Evolutionary conservation across 345 rosid genomes (phyloP).

Genomic region (Passiflora organensis): DNA sequence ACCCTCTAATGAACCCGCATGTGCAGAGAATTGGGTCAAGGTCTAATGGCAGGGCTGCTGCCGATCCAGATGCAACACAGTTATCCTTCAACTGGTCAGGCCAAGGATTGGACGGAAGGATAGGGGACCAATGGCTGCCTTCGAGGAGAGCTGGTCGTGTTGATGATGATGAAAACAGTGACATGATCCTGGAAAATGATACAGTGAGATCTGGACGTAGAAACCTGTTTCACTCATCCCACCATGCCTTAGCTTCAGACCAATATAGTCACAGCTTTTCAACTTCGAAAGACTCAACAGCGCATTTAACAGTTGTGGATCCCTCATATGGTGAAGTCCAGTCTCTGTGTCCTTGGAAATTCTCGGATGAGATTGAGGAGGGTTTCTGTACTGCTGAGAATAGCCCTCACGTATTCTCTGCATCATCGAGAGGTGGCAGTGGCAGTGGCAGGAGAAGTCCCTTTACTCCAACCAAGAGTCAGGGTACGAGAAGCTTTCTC

Average conservation of each 20-base stretch:
- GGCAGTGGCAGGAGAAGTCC: slow-evolving; percentile 55
- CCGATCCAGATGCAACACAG: slow-evolving; percentile 16
- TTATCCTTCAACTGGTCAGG: slow-evolving; percentile 28
- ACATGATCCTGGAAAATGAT: slow-evolving; percentile 74
- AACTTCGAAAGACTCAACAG: slow-evolving; percentile 51
- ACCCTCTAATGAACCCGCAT: too few relatives aligned
- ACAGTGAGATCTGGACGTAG: slow-evolving; percentile 47
- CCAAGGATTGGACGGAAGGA: too few relatives aligned
- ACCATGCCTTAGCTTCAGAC: slow-evolving; percentile 28
- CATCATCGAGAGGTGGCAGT: slow-evolving; percentile 56
- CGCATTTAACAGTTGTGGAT: slow-evolving; percentile 38
- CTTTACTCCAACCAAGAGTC: slow-evolving; percentile 61
- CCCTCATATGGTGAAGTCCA: slow-evolving; percentile 55
- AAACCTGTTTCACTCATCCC: slow-evolving; percentile 45
- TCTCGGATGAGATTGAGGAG: slow-evolving; percentile 42
- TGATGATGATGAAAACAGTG: slow-evolving; percentile 48
- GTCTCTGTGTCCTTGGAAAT: slow-evolving; percentile 34
- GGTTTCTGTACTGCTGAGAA: slow-evolving; percentile 56
- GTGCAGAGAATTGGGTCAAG: slow-evolving; percentile 65
- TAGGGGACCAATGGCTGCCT: slow-evolving; percentile 29
- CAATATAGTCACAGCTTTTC: slow-evolving; percentile 36
- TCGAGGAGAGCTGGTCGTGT: slow-evolving; percentile 22
- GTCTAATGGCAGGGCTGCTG: slow-evolving; percentile 8
- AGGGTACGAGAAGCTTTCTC: slow-evolving; percentile 63
- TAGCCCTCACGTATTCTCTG: slow-evolving; percentile 72